These are phyloP conservation scores for Wickerhamiella nectarea DNA, from an alignment of 805 yeast genomes.

Conservation along the genomic window DNA sequence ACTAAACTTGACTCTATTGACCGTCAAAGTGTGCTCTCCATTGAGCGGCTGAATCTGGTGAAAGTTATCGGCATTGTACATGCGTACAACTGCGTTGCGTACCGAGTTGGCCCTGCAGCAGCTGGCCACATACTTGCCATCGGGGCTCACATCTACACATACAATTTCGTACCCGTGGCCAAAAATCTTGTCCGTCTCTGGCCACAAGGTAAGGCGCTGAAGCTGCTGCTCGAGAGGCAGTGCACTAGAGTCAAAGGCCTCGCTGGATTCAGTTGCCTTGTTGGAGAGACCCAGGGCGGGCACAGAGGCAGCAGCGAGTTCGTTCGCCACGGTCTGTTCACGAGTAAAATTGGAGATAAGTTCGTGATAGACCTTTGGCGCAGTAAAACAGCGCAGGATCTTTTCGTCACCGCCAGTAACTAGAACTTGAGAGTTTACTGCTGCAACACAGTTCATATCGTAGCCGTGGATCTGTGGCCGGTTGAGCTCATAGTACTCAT, in stretches of 20 bases:
- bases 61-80: conserved; percentile 49
- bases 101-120: conserved; percentile 82
- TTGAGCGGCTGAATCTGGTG: conserved; percentile 41
- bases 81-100: conserved; percentile 72
- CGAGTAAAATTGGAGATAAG: conserved; percentile 32
- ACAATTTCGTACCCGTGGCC: conserved; percentile 96
- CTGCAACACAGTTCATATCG: conserved; percentile 74
- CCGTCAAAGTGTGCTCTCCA: conserved; percentile 55
- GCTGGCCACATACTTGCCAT: conserved; percentile 55
- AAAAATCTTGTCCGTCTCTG: conserved; percentile 84
- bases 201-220: conserved; percentile 87
- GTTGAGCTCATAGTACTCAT: conserved; percentile 79
- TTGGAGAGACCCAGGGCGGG: conserved; percentile 92
- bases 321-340: conserved; percentile 16
- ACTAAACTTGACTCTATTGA: conserved; percentile 70
- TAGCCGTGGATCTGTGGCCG: conserved; percentile 98
- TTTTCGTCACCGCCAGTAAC: conserved; percentile 96
- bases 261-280: conserved; percentile 47
- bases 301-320: conserved; percentile 76
- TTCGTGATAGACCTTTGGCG: conserved; percentile 64
- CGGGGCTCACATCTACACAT: conserved; percentile 58
- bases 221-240: conserved; percentile 87
- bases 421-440: conserved; percentile 47
- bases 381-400: conserved; percentile 73
- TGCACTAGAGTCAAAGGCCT: conserved; percentile 29